Conservation (phyloP, 352 stramenopile species). For the Phytopythium boreale region DNA sequence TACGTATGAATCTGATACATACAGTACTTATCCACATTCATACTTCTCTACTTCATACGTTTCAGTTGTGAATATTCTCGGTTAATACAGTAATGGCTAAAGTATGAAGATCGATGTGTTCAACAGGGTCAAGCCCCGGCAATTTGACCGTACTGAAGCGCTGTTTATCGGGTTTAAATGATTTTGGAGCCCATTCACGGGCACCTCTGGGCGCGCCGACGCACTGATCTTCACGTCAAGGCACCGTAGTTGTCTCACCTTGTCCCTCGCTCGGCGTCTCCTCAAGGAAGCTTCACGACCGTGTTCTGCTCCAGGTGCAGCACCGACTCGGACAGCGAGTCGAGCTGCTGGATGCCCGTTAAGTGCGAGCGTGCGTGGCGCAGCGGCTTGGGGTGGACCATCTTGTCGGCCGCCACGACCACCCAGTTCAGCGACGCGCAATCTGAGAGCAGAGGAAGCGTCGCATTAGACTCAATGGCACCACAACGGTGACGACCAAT, state of each 20-base stretch:
- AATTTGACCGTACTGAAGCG: too few relatives aligned
- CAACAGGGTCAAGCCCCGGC: too few relatives aligned
- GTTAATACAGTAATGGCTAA: too few relatives aligned
- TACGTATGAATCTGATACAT: too few relatives aligned
- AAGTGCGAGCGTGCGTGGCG: slow-evolving; percentile 15
- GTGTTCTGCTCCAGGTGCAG: slow-evolving; percentile 75
- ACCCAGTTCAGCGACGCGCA: slow-evolving; percentile 48
- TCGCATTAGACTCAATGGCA: slow-evolving; percentile 1
- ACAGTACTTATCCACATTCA: too few relatives aligned
- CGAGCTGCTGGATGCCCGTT: slow-evolving; percentile 53
- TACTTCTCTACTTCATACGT: too few relatives aligned
- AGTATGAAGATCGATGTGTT: too few relatives aligned
- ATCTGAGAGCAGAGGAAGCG: slow-evolving; percentile 22
- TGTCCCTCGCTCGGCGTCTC: not conserved
- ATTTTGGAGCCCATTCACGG: too few relatives aligned
- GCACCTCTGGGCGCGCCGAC: not conserved
- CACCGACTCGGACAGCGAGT: slow-evolving; percentile 62
- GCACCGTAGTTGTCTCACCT: too few relatives aligned
- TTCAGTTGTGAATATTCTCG: too few relatives aligned
- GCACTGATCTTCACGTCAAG: not conserved
- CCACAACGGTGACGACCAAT: not conserved
- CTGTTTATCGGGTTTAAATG: too few relatives aligned
- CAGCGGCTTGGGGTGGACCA: slow-evolving; percentile 49
- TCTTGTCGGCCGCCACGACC: slow-evolving; percentile 25
- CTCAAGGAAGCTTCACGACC: slow-evolving; percentile 50